A percentile compares a stretch with the other conserved stretches of the same genome.
Evolutionary conservation across 208 protist species (phyloP).

Genomic region (Porcisia deanei): DNA sequence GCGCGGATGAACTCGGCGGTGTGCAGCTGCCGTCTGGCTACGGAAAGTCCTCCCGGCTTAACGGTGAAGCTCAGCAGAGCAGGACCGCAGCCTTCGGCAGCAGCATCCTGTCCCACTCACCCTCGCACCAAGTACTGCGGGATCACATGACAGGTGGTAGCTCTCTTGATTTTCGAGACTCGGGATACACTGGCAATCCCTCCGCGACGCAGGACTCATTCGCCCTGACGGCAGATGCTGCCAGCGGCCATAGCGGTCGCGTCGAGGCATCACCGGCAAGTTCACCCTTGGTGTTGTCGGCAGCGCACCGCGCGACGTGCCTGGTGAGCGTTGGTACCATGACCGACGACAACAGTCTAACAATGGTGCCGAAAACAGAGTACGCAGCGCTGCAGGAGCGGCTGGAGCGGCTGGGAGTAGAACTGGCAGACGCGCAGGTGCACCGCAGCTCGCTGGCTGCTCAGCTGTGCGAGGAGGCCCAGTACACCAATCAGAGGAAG

Average conservation of each 20-base stretch:
- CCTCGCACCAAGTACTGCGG: slow-evolving; percentile 12
- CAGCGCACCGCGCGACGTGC: slow-evolving; percentile 41
- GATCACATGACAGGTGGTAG: slow-evolving; percentile 14
- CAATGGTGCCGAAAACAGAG: slow-evolving; percentile 46
- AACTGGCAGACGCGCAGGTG: slow-evolving; percentile 55
- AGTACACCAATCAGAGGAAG: slow-evolving; percentile 56
- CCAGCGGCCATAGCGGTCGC: not conserved
- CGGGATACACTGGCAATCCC: slow-evolving; percentile 1
- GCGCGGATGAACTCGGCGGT: not conserved
- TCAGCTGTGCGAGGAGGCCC: slow-evolving; percentile 58
- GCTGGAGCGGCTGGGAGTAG: slow-evolving; percentile 42
- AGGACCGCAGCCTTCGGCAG: not conserved
- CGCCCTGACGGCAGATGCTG: not conserved
- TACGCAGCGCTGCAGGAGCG: slow-evolving; percentile 47
- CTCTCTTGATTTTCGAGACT: not conserved
- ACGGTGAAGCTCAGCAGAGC: not conserved
- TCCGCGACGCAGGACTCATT: not conserved
- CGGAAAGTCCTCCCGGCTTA: slow-evolving; percentile 47
- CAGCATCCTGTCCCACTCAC: not conserved
- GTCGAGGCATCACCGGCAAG: not conserved
- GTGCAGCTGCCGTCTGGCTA: slow-evolving; percentile 50
- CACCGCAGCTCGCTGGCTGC: slow-evolving; percentile 33
- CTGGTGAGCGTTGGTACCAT: slow-evolving; percentile 55
- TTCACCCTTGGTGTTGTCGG: not conserved
- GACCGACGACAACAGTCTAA: slow-evolving; percentile 73